Evolutionary conservation across 371 early-diverging fungal species (phyloP).

Genomic region (Mucor sp.): DNA sequence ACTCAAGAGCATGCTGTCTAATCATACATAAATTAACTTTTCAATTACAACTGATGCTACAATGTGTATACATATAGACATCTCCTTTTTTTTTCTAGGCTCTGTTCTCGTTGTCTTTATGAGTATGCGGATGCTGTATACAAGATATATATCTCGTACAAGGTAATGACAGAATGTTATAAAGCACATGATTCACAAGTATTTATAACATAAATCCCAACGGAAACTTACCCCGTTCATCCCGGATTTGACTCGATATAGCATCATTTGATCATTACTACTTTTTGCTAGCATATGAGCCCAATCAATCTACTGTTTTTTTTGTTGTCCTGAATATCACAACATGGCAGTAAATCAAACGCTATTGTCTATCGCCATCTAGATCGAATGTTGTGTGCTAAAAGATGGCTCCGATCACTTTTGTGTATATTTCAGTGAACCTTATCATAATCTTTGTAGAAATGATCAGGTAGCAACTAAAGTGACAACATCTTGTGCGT

Average conservation of each 20-base stretch:
- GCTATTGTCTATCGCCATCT: background rate
- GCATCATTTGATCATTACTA: background rate
- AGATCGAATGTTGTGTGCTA: background rate
- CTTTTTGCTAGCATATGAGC: background rate
- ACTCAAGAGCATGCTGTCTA: background rate
- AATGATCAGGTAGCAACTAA: background rate
- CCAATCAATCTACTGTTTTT: background rate
- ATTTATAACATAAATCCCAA: background rate
- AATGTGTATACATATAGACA: background rate
- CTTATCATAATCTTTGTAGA: background rate
- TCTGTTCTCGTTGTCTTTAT: background rate
- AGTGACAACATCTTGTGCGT: background rate
- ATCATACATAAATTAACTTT: constrained; percentile 2
- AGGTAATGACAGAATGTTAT: background rate
- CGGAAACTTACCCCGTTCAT: background rate
- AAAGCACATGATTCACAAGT: background rate
- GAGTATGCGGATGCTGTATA: background rate
- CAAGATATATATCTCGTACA: background rate
- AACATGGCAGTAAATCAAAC: background rate
- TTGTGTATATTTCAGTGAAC: background rate
- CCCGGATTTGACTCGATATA: background rate
- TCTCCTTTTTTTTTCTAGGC: background rate
- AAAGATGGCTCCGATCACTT: background rate
- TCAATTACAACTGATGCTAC: background rate
- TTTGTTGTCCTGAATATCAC: background rate